phyloP scores from a whole-genome alignment of 2,329 filamentous ascomycete genomes.

The Penicillium verrucosum region DNA sequence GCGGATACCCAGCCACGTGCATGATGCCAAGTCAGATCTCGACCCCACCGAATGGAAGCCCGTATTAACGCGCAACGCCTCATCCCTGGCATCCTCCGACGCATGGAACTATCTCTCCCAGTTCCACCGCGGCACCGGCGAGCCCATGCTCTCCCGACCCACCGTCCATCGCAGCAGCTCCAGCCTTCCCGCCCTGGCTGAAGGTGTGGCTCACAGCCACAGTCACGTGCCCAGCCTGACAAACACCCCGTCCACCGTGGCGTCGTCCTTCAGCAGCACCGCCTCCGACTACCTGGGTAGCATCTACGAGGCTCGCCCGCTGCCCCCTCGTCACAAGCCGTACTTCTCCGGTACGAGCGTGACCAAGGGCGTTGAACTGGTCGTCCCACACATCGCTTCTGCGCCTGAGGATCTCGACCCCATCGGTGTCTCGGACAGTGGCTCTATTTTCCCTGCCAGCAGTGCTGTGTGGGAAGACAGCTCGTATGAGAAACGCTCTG shows the following conservation, averaged over 20 bases:
- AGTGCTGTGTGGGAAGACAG: constrained; percentile 29
- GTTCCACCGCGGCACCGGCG: constrained; percentile 36
- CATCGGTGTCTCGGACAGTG: constrained; percentile 21
- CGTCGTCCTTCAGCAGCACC: constrained; percentile 40
- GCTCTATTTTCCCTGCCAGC: constrained; percentile 30
- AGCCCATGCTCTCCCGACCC: constrained; percentile 19
- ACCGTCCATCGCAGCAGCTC: constrained; percentile 27
- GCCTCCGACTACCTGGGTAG: constrained; percentile 33
- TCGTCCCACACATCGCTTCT: constrained; percentile 38
- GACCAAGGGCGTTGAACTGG: constrained; percentile 39
- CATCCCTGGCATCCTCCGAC: constrained; percentile 35
- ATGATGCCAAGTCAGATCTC: constrained; percentile 44
- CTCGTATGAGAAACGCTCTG: constrained; percentile 11
- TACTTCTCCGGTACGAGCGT: constrained; percentile 33
- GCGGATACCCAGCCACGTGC: constrained; percentile 41
- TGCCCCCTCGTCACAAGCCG: constrained; percentile 42
- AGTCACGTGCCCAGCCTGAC: constrained; percentile 32
- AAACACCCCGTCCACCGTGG: constrained; percentile 38
- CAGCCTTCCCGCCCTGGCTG: constrained; percentile 34
- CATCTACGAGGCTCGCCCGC: constrained; percentile 31
- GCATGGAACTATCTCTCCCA: constrained; percentile 46
- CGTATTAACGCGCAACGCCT: constrained; percentile 31
- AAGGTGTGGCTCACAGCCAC: constrained; percentile 13
- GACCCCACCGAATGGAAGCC: constrained; percentile 52
- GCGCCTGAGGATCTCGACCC: constrained; percentile 14